Percentiles rank a stretch among this genome's conserved stretches.
These are phyloP conservation scores for Adansonia digitata DNA, from an alignment of 345 rosid species.

Conservation along the genomic window DNA sequence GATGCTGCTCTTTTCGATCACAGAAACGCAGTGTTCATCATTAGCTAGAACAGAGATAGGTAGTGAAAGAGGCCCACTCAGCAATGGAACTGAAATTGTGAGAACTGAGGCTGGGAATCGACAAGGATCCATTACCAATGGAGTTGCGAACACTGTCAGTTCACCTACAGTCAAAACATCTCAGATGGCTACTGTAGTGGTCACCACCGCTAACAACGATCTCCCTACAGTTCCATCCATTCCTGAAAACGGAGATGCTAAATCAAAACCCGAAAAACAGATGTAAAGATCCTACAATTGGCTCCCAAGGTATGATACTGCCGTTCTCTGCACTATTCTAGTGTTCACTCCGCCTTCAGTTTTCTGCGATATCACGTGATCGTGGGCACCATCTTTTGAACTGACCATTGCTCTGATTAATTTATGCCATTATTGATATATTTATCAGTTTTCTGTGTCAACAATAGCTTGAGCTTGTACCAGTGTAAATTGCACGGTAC, in stretches of 20 bases:
- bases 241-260: conserved; percentile 39
- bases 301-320: conserved; percentile 3
- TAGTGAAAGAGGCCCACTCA: conserved; percentile 33
- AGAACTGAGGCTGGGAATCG: conserved; percentile 45
- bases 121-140: conserved; percentile 42
- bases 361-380: background rate
- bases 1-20: conserved; percentile 13
- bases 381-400: background rate
- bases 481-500: background rate
- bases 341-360: background rate
- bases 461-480: background rate
- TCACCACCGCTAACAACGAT: conserved; percentile 26
- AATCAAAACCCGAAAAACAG: conserved; percentile 31
- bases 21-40: conserved; percentile 73
- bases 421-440: background rate
- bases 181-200: conserved; percentile 23
- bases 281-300: conserved; percentile 6
- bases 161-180: conserved; percentile 31
- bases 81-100: conserved; percentile 30
- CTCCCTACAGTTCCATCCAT: conserved; percentile 32
- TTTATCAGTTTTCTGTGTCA: background rate
- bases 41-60: conserved; percentile 59
- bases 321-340: background rate
- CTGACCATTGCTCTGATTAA: background rate
- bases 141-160: conserved; percentile 32